phyloP scores from a whole-genome alignment of 768 basidiomycete species.

The Trametes cinnabarina region DNA sequence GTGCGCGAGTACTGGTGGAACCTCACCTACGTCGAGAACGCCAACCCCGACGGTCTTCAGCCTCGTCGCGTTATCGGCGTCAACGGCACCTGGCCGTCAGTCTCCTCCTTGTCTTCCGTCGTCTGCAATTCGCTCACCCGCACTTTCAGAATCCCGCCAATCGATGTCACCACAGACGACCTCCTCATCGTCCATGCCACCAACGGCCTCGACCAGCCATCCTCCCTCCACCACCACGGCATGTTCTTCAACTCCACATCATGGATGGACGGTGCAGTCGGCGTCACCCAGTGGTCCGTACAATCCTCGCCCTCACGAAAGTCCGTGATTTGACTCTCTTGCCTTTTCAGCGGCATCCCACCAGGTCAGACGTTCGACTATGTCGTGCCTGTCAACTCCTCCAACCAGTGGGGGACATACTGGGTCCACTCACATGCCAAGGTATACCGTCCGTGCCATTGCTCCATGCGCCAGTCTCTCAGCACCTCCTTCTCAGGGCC shows the following conservation, averaged over 20 bases:
- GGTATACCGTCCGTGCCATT: conserved; percentile 32
- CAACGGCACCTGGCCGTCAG: conserved; percentile 93
- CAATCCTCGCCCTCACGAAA: not conserved
- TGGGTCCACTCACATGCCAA: conserved; percentile 74
- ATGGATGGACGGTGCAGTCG: conserved; percentile 88
- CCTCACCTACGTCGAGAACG: conserved; percentile 76
- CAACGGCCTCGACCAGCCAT: conserved; percentile 65
- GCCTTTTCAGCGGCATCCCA: conserved; percentile 66
- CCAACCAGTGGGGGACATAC: conserved; percentile 76
- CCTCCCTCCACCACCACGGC: conserved; percentile 88
- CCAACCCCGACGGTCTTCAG: conserved; percentile 81
- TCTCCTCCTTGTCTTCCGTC: conserved; percentile 11
- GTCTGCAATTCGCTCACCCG: not conserved
- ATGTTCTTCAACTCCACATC: conserved; percentile 88
- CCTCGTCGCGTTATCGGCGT: conserved; percentile 80
- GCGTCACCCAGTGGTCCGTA: conserved; percentile 78
- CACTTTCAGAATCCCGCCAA: conserved; percentile 69
- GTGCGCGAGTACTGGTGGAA: conserved; percentile 87
- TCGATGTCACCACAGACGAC: conserved; percentile 71
- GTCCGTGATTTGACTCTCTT: not conserved
- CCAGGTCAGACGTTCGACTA: conserved; percentile 71
- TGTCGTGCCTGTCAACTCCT: conserved; percentile 63
- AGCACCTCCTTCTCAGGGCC: conserved; percentile 48
- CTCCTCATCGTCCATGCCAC: conserved; percentile 71
- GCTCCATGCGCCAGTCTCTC: not conserved